Percentiles rank a stretch among this genome's conserved stretches.
Conservation (phyloP, 192 early-diverging fungal species). For the Coemansia sp. region DNA sequence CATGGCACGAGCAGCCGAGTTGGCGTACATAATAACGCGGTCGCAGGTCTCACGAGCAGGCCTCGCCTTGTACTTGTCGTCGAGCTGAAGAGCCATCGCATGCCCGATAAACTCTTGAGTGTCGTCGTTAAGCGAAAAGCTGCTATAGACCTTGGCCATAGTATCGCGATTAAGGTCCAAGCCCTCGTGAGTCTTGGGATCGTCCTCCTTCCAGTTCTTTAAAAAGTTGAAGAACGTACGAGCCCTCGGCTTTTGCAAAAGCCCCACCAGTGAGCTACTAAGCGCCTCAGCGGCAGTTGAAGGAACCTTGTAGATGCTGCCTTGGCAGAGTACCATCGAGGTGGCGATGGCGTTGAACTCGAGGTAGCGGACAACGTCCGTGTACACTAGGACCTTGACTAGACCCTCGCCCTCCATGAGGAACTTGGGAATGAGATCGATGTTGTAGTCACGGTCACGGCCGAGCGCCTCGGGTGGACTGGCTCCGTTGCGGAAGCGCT, state of each 20-base stretch:
- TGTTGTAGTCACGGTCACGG: slow-evolving; percentile 89
- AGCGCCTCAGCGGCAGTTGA: slow-evolving; percentile 87
- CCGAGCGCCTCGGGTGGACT: slow-evolving; percentile 61
- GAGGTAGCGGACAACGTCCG: slow-evolving; percentile 97
- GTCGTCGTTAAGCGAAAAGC: slow-evolving; percentile 90
- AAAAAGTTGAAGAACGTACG: slow-evolving; percentile 97
- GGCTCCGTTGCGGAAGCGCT: slow-evolving; percentile 66
- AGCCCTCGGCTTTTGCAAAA: slow-evolving; percentile 92
- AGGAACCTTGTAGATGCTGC: slow-evolving; percentile 94
- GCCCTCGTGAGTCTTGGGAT: slow-evolving; percentile 82
- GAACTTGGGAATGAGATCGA: slow-evolving; percentile 99
- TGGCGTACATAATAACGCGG: slow-evolving; percentile 90
- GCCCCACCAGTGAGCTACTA: slow-evolving; percentile 82
- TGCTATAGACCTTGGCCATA: slow-evolving; percentile 86
- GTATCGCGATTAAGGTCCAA: slow-evolving; percentile 75
- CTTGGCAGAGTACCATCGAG: slow-evolving; percentile 90
- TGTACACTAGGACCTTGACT: slow-evolving; percentile 95
- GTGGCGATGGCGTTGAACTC: slow-evolving; percentile 97
- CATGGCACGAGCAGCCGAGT: slow-evolving; percentile 76
- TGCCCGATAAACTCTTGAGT: slow-evolving; percentile 99
- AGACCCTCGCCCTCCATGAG: slow-evolving; percentile 99
- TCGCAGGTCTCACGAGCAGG: slow-evolving; percentile 87
- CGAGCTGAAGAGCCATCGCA: slow-evolving; percentile 93
- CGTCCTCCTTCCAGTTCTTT: slow-evolving; percentile 85
- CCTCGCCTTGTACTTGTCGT: slow-evolving; percentile 76